Conservation (phyloP, 148 eudicot genomes). For the Rhododendron simsii region DNA sequence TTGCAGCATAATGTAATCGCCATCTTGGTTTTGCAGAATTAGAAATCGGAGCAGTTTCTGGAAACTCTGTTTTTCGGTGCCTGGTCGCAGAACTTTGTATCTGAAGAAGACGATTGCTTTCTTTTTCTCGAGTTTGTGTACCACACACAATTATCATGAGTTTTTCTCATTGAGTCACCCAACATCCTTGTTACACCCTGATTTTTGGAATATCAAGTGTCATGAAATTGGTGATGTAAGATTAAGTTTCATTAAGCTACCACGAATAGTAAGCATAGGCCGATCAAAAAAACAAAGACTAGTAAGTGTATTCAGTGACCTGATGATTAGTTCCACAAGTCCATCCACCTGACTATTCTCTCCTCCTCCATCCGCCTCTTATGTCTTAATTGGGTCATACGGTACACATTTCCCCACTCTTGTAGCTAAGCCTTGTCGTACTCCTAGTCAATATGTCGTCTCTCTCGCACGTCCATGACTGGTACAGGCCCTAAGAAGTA, state of each 20-base stretch:
- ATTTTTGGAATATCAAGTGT: background rate
- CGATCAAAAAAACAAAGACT: too few relatives aligned
- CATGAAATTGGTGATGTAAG: background rate
- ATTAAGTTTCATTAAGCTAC: background rate
- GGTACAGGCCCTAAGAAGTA: background rate
- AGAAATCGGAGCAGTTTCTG: constrained; percentile 3
- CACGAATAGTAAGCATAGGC: background rate
- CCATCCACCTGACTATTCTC: background rate
- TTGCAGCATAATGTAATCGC: constrained; percentile 70
- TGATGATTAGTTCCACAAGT: background rate
- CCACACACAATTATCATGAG: constrained; percentile 1
- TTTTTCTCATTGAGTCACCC: background rate
- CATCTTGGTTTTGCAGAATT: constrained; percentile 2
- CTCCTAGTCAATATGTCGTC: background rate
- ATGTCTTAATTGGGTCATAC: background rate
- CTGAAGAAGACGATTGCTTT: constrained; percentile 7
- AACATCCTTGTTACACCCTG: background rate
- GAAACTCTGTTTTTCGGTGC: constrained; percentile 9
- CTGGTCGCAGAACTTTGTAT: constrained; percentile 19
- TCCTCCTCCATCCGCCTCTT: background rate
- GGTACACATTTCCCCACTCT: background rate
- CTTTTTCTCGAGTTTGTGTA: constrained; percentile 2
- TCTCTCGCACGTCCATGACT: background rate
- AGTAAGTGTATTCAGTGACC: background rate
- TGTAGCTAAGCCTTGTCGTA: background rate